Evolutionary conservation across 2,329 filamentous ascomycete genomes (phyloP).

Genomic region (Trichoderma polysporum): DNA sequence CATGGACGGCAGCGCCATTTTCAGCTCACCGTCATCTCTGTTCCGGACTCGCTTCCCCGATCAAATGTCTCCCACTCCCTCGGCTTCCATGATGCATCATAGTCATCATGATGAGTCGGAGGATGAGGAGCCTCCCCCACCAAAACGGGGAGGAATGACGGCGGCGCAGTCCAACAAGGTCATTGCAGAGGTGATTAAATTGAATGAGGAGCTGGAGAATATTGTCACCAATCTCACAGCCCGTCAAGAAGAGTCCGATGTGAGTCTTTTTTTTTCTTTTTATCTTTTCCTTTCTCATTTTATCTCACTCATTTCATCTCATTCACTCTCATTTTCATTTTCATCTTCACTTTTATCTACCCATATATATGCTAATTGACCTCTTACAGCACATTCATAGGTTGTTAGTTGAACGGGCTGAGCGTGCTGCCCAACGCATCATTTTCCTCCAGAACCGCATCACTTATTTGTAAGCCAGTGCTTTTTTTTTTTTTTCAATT

Average conservation of each 20-base stretch:
- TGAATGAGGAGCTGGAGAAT: conserved; percentile 51
- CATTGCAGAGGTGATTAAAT: conserved; percentile 38
- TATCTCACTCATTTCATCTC: background rate
- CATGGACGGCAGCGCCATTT: conserved; percentile 31
- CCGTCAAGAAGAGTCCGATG: conserved; percentile 61
- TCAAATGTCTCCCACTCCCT: conserved; percentile 33
- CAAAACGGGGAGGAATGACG: conserved; percentile 35
- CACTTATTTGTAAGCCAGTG: conserved; percentile 51
- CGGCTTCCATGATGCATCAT: conserved; percentile 33
- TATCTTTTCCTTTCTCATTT: background rate
- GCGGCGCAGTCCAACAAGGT: conserved; percentile 39
- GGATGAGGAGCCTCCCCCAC: conserved; percentile 28
- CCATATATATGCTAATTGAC: background rate
- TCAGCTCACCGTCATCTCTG: conserved; percentile 37
- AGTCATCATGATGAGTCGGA: conserved; percentile 29
- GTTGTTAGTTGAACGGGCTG: conserved; percentile 57
- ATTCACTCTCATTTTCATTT: background rate
- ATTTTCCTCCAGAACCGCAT: conserved; percentile 60
- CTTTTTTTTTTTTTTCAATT: background rate
- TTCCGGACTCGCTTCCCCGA: conserved; percentile 43
- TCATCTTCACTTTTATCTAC: background rate
- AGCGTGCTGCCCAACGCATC: conserved; percentile 58
- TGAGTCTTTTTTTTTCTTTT: conserved; percentile 31
- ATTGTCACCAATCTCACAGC: conserved; percentile 52
- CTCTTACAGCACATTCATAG: conserved; percentile 58